Conservation (phyloP, 768 basidiomycete species). For the Termitomyces heimii region DNA sequence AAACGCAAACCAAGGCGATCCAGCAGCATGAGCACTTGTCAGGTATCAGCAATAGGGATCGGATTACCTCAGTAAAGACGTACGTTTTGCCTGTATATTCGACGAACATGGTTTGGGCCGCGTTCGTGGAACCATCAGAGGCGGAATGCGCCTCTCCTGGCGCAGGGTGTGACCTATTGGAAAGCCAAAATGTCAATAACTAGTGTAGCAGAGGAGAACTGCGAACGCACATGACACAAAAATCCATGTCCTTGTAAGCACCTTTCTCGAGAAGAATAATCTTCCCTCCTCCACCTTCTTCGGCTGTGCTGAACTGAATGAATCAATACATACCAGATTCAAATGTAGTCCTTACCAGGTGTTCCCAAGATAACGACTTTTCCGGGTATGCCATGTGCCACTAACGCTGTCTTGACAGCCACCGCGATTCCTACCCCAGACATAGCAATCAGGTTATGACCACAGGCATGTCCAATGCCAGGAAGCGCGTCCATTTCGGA, state of each 20-base stretch:
- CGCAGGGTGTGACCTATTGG: slow-evolving; percentile 65
- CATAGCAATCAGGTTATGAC: slow-evolving; percentile 80
- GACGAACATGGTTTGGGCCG: slow-evolving; percentile 59
- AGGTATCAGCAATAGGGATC: slow-evolving; percentile 3
- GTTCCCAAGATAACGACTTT: slow-evolving; percentile 74
- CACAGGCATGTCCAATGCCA: slow-evolving; percentile 63
- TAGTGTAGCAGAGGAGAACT: neutral
- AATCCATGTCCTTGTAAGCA: slow-evolving; percentile 77
- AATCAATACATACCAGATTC: neutral
- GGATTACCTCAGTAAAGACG: slow-evolving; percentile 17
- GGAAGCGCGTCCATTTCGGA: slow-evolving; percentile 71
- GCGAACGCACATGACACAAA: slow-evolving; percentile 60
- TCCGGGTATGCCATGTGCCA: slow-evolving; percentile 56
- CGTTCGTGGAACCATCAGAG: slow-evolving; percentile 48
- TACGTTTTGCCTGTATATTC: slow-evolving; percentile 76
- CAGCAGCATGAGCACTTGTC: slow-evolving; percentile 70
- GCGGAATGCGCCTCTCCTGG: slow-evolving; percentile 47
- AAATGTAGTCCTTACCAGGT: slow-evolving; percentile 40
- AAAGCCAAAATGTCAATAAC: neutral
- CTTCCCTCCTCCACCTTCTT: slow-evolving; percentile 79
- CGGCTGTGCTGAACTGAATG: slow-evolving; percentile 38
- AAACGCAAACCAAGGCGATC: slow-evolving; percentile 56
- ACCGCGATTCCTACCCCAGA: slow-evolving; percentile 72
- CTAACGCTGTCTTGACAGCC: slow-evolving; percentile 63
- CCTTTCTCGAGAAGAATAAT: slow-evolving; percentile 66